A percentile compares a stretch with the other conserved stretches of the same genome.
phyloP scores from a whole-genome alignment of 2,329 filamentous ascomycete species.

The Colletotrichum viniferum region DNA sequence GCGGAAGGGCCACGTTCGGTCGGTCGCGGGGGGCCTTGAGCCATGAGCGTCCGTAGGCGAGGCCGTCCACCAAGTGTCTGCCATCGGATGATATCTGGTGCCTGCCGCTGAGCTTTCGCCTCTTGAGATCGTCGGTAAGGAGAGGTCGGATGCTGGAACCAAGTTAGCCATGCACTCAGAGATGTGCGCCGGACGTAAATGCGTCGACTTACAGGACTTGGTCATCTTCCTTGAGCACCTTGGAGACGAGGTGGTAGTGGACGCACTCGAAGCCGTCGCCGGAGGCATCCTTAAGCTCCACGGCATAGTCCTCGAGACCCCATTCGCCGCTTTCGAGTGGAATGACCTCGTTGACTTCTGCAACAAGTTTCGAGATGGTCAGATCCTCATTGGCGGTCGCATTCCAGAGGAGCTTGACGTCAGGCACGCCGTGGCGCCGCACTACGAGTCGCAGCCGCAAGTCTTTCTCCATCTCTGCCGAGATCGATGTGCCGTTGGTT shows the following conservation, averaged over 20 bases:
- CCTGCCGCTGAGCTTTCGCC: conserved; percentile 75
- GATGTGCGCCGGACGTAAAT: neutral
- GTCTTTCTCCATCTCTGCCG: conserved; percentile 28
- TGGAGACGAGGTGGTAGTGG: conserved; percentile 77
- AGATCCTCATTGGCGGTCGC: conserved; percentile 61
- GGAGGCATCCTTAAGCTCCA: conserved; percentile 67
- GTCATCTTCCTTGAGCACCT: conserved; percentile 81
- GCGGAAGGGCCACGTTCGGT: conserved; percentile 73
- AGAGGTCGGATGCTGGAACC: conserved; percentile 75
- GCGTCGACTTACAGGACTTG: conserved; percentile 70
- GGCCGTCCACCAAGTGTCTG: conserved; percentile 81
- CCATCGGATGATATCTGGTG: conserved; percentile 82
- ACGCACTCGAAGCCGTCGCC: conserved; percentile 81
- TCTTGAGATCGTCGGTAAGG: conserved; percentile 73
- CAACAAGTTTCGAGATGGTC: conserved; percentile 78
- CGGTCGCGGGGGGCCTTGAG: conserved; percentile 63
- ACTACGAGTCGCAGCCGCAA: conserved; percentile 79
- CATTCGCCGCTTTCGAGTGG: conserved; percentile 82
- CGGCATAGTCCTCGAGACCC: conserved; percentile 89
- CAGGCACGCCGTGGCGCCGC: conserved; percentile 74
- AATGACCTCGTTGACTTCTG: conserved; percentile 78
- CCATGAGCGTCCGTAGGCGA: conserved; percentile 80
- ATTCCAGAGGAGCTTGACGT: conserved; percentile 74
- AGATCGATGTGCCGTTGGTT: neutral
- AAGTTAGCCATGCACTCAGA: conserved; percentile 15